Evolutionary conservation across 2,329 filamentous ascomycete species (phyloP), one percentile per base, ranked within the genome.

Genomic region (Paraphaeosphaeria sporulosa): DNA sequence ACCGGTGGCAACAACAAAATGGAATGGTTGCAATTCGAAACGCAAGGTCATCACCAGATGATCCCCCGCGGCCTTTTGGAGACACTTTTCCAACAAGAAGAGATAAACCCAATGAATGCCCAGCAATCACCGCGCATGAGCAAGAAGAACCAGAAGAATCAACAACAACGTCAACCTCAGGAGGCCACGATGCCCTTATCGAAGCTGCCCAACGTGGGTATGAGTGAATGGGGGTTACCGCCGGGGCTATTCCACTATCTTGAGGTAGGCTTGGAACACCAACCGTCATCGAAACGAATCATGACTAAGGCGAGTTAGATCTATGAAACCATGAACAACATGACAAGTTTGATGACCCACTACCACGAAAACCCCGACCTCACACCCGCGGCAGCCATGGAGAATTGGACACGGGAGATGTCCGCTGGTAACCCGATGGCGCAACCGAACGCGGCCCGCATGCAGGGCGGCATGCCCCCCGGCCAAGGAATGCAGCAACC

Each of bases 1-100:
- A 91, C 96, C 68, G 82, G 81, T 9, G 86, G 90, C 40, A 70
- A 71, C 38, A 69, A 70, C 63, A 93, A 90, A 75, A 90, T 99
- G 61, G 92, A 97, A 63, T 83, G 93, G 61, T 85, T 98, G 51
- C 92, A 97, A 70, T 94, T 98, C 67, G 84, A 89, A 49, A 92
- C 91, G 1, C 86, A 83, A 38, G 85, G 84, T 52, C 90, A 96
- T 70, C 91, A 94, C 67, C 94, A 98, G 78, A 97, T 90, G 70
- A 82, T 98, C 48, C 89, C 93, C 23, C 87, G 92, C 56, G 86
- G 83, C 62, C 83, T 83, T 51, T 71, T 89, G 69, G 84, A 78
- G 70, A 72, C 73, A 59, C 72, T 82, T 46, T 77, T 83, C 54
- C 67, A 65, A 10, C 75, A 82, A 62, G 82, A 81, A 63, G 83